These are phyloP conservation scores for Starmerella sirachaensis DNA, from an alignment of 805 yeast species.

Conservation along the genomic window DNA sequence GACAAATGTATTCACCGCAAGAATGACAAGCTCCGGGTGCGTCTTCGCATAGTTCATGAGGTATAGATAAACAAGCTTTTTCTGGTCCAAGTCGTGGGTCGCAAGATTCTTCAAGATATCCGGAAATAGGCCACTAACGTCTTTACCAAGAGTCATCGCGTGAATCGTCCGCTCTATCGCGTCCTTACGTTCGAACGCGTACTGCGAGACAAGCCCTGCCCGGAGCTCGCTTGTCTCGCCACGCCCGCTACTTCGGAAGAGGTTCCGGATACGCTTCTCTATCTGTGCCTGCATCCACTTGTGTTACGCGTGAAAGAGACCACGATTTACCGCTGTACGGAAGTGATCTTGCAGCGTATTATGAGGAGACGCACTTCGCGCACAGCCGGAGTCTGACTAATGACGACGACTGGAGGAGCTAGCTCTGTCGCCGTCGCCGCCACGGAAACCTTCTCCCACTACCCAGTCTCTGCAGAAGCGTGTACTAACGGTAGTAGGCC, in stretches of 20 bases:
- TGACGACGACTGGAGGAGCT: no score
- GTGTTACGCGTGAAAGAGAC: no score
- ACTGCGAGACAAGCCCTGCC: slow-evolving; percentile 84
- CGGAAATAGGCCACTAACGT: slow-evolving; percentile 87
- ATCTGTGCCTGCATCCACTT: slow-evolving; percentile 24
- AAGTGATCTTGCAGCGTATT: no score
- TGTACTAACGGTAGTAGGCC: no score
- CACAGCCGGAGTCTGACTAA: no score
- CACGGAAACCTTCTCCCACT: no score
- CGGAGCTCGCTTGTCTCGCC: slow-evolving; percentile 79
- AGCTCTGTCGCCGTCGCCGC: no score
- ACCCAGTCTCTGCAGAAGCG: no score
- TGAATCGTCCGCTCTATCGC: slow-evolving; percentile 94
- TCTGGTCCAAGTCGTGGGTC: slow-evolving; percentile 91
- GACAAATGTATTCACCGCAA: slow-evolving; percentile 95
- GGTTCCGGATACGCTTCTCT: slow-evolving; percentile 42
- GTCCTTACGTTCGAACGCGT: slow-evolving; percentile 81
- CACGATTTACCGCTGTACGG: no score
- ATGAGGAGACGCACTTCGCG: no score
- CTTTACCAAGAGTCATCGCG: slow-evolving; percentile 97
- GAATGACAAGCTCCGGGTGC: slow-evolving; percentile 87
- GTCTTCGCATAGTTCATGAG: slow-evolving; percentile 95
- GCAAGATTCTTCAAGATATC: slow-evolving; percentile 94
- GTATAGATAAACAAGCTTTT: slow-evolving; percentile 86
- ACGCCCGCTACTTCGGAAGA: slow-evolving; percentile 47